Base-by-base conservation (phyloP, 768 basidiomycete species). In the Phylloporus arenicola region DNA sequence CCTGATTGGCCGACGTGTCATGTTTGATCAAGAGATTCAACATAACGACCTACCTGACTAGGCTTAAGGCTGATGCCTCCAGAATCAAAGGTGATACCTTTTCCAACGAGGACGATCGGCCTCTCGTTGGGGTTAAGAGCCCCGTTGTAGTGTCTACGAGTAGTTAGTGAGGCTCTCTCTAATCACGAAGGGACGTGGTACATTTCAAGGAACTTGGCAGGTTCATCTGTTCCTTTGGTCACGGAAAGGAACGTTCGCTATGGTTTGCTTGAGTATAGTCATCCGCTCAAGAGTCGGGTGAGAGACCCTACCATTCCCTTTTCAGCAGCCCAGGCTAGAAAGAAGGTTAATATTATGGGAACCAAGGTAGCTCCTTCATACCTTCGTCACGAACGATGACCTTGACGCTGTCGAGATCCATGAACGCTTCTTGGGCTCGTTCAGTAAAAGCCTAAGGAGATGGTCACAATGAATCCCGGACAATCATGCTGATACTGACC, bases 61-160 rank as follows among this genome's bases (percentile, higher is more conserved):
- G 87, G 81, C 69, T 93, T 93, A 67, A 94, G 70, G 52, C 84
- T 86, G 67, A 92, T 92, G 57, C 89, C 89, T 74, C 90, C 90
- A 3, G 83, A 82, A 67, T 94, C 90, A 56, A 93, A 94, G 14
- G 90, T 92, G 63, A 93, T 84, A 53, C 91, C 91, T 64, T 93
- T 92, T 30, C 91, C 91, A 31, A 93, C 88, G 52, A 90, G 75
- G 3, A 81, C 84, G 13, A 89, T 72, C 3, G 88, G 89, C 47
- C 73, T 73, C 0, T 72, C 81, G 44, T 76, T 68, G 54, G 75
- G 71, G 49, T 75, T 68, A 3, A 77, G 63, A 1, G 80, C 84
- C n/a, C 89, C 89, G 29, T 84, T 83, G 76, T 94, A 94, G 68
- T 86, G 84, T 48, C 88, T 91, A 33, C 12, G 6, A 20, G 44